phyloP scores from a whole-genome alignment of 1,139 yeast species.

The Nakaseomyces sp. region DNA sequence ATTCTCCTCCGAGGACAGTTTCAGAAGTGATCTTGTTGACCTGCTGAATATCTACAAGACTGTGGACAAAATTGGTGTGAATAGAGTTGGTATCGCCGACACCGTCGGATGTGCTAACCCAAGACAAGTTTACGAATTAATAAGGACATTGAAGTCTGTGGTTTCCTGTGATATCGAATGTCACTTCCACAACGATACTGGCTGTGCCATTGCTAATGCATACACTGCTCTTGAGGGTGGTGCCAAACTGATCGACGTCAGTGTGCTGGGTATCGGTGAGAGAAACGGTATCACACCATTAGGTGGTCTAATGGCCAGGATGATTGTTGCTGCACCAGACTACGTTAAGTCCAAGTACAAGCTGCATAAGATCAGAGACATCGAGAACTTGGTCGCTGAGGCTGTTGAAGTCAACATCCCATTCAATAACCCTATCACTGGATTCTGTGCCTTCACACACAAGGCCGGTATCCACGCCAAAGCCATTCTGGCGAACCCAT shows the following conservation, averaged over 20 bases:
- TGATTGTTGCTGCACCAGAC: conserved; percentile 98
- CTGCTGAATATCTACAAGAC: conserved; percentile 91
- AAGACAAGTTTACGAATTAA: conserved; percentile 94
- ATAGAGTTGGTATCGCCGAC: conserved; percentile 98
- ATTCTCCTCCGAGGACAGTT: conserved; percentile 94
- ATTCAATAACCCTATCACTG: conserved; percentile 97
- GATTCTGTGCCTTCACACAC: conserved; percentile 98
- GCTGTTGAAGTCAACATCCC: conserved; percentile 97
- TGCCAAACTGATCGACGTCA: conserved; percentile 88
- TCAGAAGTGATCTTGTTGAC: conserved; percentile 94
- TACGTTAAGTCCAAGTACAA: conserved; percentile 92
- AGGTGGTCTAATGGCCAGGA: conserved; percentile 97
- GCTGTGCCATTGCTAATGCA: conserved; percentile 98
- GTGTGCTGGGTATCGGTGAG: conserved; percentile 97
- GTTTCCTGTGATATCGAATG: conserved; percentile 97
- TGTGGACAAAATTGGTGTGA: conserved; percentile 94
- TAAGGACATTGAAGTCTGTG: conserved; percentile 84
- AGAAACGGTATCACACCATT: conserved; percentile 97
- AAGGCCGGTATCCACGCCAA: conserved; percentile 99
- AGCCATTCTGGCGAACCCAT: conserved; percentile 96
- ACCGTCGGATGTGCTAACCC: conserved; percentile 99
- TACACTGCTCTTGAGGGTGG: conserved; percentile 98
- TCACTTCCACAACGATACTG: conserved; percentile 98
- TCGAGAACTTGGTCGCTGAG: conserved; percentile 92
- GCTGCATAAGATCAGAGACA: conserved; percentile 89